Conservation (phyloP, 768 basidiomycete species). For the Pisolithus microcarpus region DNA sequence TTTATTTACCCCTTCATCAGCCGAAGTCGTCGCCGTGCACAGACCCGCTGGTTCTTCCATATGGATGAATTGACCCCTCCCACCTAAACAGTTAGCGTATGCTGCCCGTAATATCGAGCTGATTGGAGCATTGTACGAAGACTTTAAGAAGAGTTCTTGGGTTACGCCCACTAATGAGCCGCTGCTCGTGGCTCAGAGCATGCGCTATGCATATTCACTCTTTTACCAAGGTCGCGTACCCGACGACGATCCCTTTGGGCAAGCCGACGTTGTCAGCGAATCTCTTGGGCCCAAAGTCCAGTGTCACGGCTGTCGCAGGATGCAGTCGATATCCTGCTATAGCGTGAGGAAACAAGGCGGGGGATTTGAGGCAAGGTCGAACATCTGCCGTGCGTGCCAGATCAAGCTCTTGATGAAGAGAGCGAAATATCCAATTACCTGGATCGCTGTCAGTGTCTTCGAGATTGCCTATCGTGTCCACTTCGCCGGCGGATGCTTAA, state of each 20-base stretch:
- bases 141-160: constrained; percentile 24
- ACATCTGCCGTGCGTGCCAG: constrained; percentile 23
- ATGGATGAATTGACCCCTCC: constrained; percentile 35
- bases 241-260: constrained; percentile 20
- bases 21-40: constrained; percentile 33
- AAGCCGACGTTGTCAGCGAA: constrained; percentile 19
- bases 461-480: not conserved
- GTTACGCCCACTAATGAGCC: constrained; percentile 12
- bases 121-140: constrained; percentile 29
- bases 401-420: constrained; percentile 25
- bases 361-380: constrained; percentile 17
- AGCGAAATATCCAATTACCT: constrained; percentile 13
- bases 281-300: constrained; percentile 18
- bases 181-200: constrained; percentile 17
- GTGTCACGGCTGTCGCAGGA: constrained; percentile 20
- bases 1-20: constrained; percentile 12
- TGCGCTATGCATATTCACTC: constrained; percentile 23
- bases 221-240: constrained; percentile 22
- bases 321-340: constrained; percentile 25
- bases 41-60: constrained; percentile 18
- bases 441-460: constrained; percentile 12
- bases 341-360: constrained; percentile 9
- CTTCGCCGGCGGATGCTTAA: not conserved
- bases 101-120: constrained; percentile 38
- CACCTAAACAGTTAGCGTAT: constrained; percentile 29